These are phyloP conservation scores for Arthrobotrys sphaeroides DNA, from an alignment of 2,329 filamentous ascomycete species.

Conservation along the genomic window DNA sequence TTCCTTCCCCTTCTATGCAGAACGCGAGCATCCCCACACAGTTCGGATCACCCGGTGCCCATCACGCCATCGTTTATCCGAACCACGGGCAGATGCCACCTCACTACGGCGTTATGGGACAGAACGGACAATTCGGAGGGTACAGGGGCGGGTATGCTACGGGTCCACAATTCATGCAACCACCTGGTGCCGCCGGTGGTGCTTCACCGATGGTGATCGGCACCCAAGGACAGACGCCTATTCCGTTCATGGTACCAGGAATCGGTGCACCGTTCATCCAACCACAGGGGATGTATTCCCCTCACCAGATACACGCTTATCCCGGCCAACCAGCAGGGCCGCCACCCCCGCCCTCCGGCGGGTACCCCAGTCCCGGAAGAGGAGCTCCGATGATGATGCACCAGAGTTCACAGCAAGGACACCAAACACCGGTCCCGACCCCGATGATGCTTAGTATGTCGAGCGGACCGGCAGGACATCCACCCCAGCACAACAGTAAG, in stretches of 20 bases:
- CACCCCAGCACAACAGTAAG: slow-evolving; percentile 75
- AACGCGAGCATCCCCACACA: slow-evolving; percentile 57
- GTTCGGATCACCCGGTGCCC: slow-evolving; percentile 55
- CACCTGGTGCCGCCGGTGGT: slow-evolving; percentile 52
- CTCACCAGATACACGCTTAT: slow-evolving; percentile 76
- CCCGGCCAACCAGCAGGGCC: slow-evolving; percentile 66
- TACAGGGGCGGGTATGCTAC: slow-evolving; percentile 52
- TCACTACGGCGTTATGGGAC: slow-evolving; percentile 55
- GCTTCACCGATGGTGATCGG: slow-evolving; percentile 78
- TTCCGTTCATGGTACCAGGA: slow-evolving; percentile 60
- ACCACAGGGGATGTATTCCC: slow-evolving; percentile 79
- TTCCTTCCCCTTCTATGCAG: slow-evolving; percentile 57
- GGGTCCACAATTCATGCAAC: slow-evolving; percentile 49
- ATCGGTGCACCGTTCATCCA: slow-evolving; percentile 67
- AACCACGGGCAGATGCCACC: slow-evolving; percentile 58
- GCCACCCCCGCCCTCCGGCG: slow-evolving; percentile 72
- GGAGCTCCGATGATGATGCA: slow-evolving; percentile 93
- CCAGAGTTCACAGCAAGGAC: slow-evolving; percentile 88
- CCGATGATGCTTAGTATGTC: slow-evolving; percentile 78
- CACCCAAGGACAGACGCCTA: slow-evolving; percentile 68
- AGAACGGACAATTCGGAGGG: slow-evolving; percentile 54
- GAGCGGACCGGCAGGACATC: slow-evolving; percentile 78
- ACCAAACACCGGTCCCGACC: slow-evolving; percentile 73
- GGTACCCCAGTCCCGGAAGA: slow-evolving; percentile 88
- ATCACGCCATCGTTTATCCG: slow-evolving; percentile 56